phyloP scores from a whole-genome alignment of 2,329 filamentous ascomycete species.

The Paraphoma sp. region DNA sequence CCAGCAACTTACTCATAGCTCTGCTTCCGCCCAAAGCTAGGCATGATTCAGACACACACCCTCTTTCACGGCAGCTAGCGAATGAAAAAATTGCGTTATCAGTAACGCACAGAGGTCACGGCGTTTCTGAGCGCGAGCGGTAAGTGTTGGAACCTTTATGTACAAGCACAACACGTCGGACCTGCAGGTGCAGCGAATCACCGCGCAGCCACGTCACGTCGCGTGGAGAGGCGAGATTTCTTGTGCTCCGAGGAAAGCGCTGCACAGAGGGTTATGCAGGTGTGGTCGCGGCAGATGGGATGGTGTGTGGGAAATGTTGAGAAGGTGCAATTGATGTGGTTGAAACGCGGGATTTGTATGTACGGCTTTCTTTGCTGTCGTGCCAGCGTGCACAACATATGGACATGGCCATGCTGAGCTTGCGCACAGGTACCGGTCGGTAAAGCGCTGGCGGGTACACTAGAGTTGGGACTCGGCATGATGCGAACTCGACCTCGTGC shows the following conservation, averaged over 20 bases:
- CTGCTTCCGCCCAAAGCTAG: slow-evolving; percentile 48
- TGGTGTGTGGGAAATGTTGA: neutral
- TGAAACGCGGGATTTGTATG: neutral
- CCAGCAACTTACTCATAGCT: slow-evolving; percentile 48
- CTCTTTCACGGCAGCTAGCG: neutral
- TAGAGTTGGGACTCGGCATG: slow-evolving; percentile 19
- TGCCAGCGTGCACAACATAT: slow-evolving; percentile 22
- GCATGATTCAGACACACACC: slow-evolving; percentile 37
- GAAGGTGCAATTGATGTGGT: slow-evolving; percentile 1
- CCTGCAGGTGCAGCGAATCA: slow-evolving; percentile 16
- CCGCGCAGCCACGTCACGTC: slow-evolving; percentile 24
- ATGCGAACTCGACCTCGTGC: slow-evolving; percentile 15
- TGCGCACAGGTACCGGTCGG: slow-evolving; percentile 11
- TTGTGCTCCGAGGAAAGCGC: too few species aligned
- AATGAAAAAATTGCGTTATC: slow-evolving; percentile 8
- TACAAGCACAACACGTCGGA: slow-evolving; percentile 14
- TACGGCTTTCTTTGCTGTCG: slow-evolving; percentile 2
- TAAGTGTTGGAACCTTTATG: slow-evolving; percentile 13
- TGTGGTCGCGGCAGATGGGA: slow-evolving; percentile 3
- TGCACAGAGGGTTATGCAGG: slow-evolving; percentile 7
- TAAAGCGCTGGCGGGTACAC: slow-evolving; percentile 1
- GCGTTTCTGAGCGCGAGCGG: slow-evolving; percentile 8
- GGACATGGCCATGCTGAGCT: slow-evolving; percentile 1
- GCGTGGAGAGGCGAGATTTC: neutral
- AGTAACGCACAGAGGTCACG: neutral